Percentiles rank a stretch among this genome's conserved stretches.
Conservation (phyloP, 106 monocot species). For the Dactylorhiza incarnata region DNA sequence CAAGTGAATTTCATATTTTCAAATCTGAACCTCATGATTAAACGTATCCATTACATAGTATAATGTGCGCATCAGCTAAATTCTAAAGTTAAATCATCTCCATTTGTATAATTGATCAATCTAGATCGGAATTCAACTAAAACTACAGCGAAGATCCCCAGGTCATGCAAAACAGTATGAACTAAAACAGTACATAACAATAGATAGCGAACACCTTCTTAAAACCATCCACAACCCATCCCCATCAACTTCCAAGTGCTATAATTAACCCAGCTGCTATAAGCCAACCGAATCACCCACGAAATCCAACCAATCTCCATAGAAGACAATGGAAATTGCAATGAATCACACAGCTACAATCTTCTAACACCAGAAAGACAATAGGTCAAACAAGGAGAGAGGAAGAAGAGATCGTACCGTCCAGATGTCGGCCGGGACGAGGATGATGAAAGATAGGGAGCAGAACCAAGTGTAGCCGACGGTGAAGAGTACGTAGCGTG, state of each 20-base stretch:
- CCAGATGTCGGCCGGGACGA: constrained; percentile 99
- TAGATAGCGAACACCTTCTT: background rate
- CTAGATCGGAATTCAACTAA: background rate
- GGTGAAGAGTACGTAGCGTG: constrained; percentile 76
- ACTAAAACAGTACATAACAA: background rate
- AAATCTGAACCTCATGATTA: background rate
- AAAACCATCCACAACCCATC: background rate
- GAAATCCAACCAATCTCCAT: background rate
- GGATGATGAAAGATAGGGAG: constrained; percentile 94
- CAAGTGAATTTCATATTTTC: background rate
- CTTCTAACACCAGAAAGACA: background rate
- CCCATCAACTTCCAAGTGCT: background rate
- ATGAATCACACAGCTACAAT: background rate
- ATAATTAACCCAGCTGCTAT: background rate
- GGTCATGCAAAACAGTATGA: background rate
- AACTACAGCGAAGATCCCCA: background rate
- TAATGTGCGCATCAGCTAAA: background rate
- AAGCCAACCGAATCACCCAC: background rate
- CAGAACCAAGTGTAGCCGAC: constrained; percentile 99
- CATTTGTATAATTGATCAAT: background rate
- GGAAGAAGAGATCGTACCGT: constrained; percentile 38
- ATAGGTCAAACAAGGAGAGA: background rate
- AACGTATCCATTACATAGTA: background rate
- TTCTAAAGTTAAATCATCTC: background rate
- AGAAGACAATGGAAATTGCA: background rate